Conservation (phyloP, 192 early-diverging fungal species). For the Coemansia brasiliensis region DNA sequence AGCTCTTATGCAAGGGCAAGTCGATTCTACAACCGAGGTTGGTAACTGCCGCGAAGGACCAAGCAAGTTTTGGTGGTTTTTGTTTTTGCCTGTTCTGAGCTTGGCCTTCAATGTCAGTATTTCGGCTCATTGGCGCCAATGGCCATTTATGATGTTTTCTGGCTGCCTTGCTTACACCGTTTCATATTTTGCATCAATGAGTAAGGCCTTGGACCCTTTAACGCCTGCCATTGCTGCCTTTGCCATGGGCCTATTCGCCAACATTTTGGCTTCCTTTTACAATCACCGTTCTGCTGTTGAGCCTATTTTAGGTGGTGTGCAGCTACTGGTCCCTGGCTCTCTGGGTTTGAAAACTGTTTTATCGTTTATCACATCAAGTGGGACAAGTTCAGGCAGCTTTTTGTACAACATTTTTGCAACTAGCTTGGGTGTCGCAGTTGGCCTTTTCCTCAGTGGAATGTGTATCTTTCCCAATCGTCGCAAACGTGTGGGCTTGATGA, state of each 20-base stretch:
- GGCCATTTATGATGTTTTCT: slow-evolving; percentile 69
- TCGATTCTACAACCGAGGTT: slow-evolving; percentile 17
- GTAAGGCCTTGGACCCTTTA: slow-evolving; percentile 58
- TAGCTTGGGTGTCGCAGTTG: slow-evolving; percentile 67
- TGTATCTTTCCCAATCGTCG: slow-evolving; percentile 61
- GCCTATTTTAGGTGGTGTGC: slow-evolving; percentile 77
- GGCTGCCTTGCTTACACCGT: slow-evolving; percentile 70
- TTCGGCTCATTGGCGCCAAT: slow-evolving; percentile 64
- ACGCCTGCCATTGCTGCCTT: slow-evolving; percentile 70
- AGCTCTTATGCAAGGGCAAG: slow-evolving; percentile 24
- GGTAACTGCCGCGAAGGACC: slow-evolving; percentile 42
- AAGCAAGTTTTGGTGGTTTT: slow-evolving; percentile 58
- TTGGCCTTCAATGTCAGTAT: slow-evolving; percentile 62
- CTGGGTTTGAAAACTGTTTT: slow-evolving; percentile 69
- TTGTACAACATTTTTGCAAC: slow-evolving; percentile 61
- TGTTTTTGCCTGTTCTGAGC: slow-evolving; percentile 60
- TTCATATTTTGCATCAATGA: slow-evolving; percentile 61
- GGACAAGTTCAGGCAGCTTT: slow-evolving; percentile 56
- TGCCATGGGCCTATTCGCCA: slow-evolving; percentile 76
- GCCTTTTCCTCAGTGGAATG: slow-evolving; percentile 68
- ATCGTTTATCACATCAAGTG: slow-evolving; percentile 61
- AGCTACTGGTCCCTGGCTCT: slow-evolving; percentile 80
- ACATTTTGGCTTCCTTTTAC: slow-evolving; percentile 73
- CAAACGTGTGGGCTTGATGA: slow-evolving; percentile 55
- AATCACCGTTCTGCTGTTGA: slow-evolving; percentile 71